phyloP scores from a whole-genome alignment of 1,284 basidiomycete genomes.

The Kalmanozyma brasiliensis region DNA sequence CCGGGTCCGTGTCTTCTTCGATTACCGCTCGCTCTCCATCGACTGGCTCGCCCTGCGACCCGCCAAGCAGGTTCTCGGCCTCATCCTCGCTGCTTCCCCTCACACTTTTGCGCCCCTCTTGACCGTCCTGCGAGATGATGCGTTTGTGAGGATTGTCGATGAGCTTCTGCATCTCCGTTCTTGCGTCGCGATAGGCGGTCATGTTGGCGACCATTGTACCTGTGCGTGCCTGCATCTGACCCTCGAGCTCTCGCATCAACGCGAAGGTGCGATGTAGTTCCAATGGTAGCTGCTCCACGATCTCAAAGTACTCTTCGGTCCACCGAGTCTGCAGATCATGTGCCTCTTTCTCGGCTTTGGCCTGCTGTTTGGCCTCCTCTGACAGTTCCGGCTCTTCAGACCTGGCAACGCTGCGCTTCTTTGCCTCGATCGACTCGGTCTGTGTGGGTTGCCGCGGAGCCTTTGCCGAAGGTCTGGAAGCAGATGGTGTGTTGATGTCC shows the following conservation, averaged over 20 bases:
- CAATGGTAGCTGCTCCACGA: slow-evolving; percentile 85
- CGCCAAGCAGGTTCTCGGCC: slow-evolving; percentile 33
- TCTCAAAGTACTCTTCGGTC: slow-evolving; percentile 66
- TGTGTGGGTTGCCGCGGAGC: slow-evolving; percentile 3
- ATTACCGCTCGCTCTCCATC: neutral
- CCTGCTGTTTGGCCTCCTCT: slow-evolving; percentile 36
- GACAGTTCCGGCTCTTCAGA: slow-evolving; percentile 22
- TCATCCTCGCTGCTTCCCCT: slow-evolving; percentile 32
- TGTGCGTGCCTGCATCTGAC: slow-evolving; percentile 71
- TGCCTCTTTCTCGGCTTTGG: slow-evolving; percentile 36
- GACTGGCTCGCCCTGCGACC: slow-evolving; percentile 7
- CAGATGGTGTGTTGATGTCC: slow-evolving; percentile 7
- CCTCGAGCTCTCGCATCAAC: slow-evolving; percentile 83
- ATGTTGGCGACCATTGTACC: slow-evolving; percentile 23
- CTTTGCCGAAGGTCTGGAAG: slow-evolving; percentile 2
- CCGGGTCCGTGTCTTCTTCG: neutral
- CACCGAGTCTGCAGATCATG: slow-evolving; percentile 53
- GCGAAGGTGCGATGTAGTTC: slow-evolving; percentile 82
- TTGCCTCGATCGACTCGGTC: neutral
- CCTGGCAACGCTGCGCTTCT: neutral
- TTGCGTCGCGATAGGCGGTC: slow-evolving; percentile 32
- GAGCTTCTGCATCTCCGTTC: slow-evolving; percentile 20
- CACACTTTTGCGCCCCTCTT: neutral
- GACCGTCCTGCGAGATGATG: neutral
- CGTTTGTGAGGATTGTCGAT: slow-evolving; percentile 2